phyloP scores from a whole-genome alignment of 352 stramenopile genomes.

The Globisporangium echinulatum region DNA sequence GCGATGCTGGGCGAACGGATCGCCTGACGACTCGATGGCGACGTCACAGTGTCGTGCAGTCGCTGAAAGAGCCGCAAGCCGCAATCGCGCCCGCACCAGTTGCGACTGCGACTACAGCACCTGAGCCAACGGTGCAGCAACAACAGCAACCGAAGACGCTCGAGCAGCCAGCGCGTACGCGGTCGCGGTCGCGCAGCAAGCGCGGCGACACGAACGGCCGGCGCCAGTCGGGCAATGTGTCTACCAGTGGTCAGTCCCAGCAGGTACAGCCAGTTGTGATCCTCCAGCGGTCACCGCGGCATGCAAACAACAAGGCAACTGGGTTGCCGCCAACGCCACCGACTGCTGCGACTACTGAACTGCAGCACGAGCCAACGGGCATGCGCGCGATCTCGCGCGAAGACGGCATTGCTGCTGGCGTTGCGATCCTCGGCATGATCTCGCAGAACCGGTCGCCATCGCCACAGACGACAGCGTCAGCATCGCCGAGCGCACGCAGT shows the following conservation, averaged over 20 bases:
- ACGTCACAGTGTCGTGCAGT: constrained; percentile 46
- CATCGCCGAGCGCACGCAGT: not conserved
- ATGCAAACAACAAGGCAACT: constrained; percentile 1
- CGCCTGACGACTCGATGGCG: no score
- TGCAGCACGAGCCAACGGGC: constrained; percentile 24
- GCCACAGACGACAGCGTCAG: constrained; percentile 3
- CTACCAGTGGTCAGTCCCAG: not conserved
- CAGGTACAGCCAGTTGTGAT: constrained; percentile 39
- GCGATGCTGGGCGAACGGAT: no score
- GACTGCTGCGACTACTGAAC: constrained; percentile 2
- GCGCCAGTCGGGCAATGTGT: constrained; percentile 12
- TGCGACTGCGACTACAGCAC: not conserved
- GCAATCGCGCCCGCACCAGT: constrained; percentile 3
- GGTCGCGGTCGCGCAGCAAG: constrained; percentile 50
- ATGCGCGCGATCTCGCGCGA: constrained; percentile 71
- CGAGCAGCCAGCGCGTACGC: constrained; percentile 20
- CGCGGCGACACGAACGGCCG: constrained; percentile 36
- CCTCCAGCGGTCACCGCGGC: constrained; percentile 50
- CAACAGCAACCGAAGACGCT: constrained; percentile 20
- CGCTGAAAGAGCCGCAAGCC: constrained; percentile 36
- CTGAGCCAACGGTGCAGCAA: constrained; percentile 15
- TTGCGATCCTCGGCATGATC: constrained; percentile 83
- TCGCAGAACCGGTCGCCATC: constrained; percentile 25
- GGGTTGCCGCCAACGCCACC: constrained; percentile 12
- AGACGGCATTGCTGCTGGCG: constrained; percentile 73